A percentile compares a stretch with the other conserved stretches of the same genome.
These are phyloP conservation scores for Phlegmacium glaucopus DNA, from an alignment of 768 basidiomycete genomes.

Conservation along the genomic window DNA sequence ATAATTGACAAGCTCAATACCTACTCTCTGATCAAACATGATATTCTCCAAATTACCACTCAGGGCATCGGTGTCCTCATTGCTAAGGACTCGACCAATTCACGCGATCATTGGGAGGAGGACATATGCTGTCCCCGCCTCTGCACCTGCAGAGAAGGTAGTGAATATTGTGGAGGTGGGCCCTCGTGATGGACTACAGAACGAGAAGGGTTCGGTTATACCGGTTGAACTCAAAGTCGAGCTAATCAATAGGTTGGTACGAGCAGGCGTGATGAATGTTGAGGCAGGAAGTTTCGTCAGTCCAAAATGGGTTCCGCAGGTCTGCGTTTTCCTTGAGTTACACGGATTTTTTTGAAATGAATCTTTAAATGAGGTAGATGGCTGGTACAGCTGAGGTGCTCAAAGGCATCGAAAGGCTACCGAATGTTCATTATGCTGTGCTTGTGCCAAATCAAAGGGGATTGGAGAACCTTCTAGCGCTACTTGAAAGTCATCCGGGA, in stretches of 20 bases:
- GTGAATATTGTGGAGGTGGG: slow-evolving; percentile 87
- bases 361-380: slow-evolving; percentile 44
- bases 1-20: too few relatives aligned
- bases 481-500: slow-evolving; percentile 42
- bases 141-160: background rate
- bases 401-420: slow-evolving; percentile 46
- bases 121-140: background rate
- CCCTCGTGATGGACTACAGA: slow-evolving; percentile 89
- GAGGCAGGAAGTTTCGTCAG: slow-evolving; percentile 91
- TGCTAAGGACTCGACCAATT: too few relatives aligned
- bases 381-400: slow-evolving; percentile 80
- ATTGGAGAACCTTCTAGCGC: slow-evolving; percentile 59
- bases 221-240: slow-evolving; percentile 73
- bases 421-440: slow-evolving; percentile 68
- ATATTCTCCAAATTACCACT: too few relatives aligned
- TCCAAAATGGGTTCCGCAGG: slow-evolving; percentile 93
- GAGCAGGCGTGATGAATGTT: slow-evolving; percentile 65
- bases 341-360: background rate
- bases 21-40: too few relatives aligned
- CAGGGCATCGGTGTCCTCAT: too few relatives aligned
- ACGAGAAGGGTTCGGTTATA: slow-evolving; percentile 67
- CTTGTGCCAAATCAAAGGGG: slow-evolving; percentile 81
- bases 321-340: slow-evolving; percentile 22
- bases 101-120: background rate
- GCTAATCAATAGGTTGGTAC: slow-evolving; percentile 70